Percentiles rank a stretch among this genome's conserved stretches.
These are phyloP conservation scores for Adansonia rubrostipa DNA, from an alignment of 441 rosid species.

Conservation along the genomic window DNA sequence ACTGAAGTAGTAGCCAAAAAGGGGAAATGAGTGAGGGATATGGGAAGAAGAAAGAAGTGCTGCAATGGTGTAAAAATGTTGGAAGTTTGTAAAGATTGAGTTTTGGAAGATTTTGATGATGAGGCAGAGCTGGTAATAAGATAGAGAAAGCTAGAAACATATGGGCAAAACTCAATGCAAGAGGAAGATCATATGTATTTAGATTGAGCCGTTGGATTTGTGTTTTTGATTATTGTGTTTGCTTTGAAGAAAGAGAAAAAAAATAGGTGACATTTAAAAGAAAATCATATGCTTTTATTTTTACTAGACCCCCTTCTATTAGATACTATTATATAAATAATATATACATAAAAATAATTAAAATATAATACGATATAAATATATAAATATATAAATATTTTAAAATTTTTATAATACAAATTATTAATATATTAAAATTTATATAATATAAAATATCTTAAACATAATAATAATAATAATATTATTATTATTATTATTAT, in stretches of 20 bases:
- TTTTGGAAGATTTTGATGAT: conserved; percentile 11
- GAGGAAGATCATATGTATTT: background rate
- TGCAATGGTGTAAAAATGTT: background rate
- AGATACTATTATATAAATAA: no score
- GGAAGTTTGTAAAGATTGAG: background rate
- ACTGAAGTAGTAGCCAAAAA: background rate
- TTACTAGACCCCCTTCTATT: no score
- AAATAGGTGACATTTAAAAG: background rate
- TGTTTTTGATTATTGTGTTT: background rate
- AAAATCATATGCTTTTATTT: conserved; percentile 21
- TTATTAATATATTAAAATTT: no score
- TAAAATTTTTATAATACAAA: no score
- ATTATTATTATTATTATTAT: no score
- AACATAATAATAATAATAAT: no score
- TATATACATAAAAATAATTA: no score
- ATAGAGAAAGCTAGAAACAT: conserved; percentile 18
- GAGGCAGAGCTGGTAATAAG: background rate
- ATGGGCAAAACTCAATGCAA: conserved; percentile 5
- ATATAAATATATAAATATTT: no score
- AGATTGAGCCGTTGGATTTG: background rate
- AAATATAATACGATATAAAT: no score
- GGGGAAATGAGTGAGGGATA: background rate
- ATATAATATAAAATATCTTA: no score
- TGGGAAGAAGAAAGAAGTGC: background rate
- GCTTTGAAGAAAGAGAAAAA: background rate